These are phyloP conservation scores for Neurospora sp. DNA, from an alignment of 495 filamentous ascomycete genomes.

Conservation along the genomic window DNA sequence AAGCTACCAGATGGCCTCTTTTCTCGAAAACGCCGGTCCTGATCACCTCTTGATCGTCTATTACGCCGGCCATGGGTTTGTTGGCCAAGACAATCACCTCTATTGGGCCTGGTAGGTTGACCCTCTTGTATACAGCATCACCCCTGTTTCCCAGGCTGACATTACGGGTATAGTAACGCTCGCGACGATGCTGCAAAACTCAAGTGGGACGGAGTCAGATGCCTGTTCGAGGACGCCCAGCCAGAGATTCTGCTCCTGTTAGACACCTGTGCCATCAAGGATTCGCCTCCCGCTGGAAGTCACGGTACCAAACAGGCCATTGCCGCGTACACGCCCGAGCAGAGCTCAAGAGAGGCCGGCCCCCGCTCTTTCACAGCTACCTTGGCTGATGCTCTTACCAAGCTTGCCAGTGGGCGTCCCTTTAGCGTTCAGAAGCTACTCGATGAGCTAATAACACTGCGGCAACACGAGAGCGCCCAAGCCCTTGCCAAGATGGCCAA, in stretches of 20 bases:
- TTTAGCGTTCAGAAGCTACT: constrained; percentile 41
- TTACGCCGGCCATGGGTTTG: constrained; percentile 44
- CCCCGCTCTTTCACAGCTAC: constrained; percentile 41
- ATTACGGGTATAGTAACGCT: constrained; percentile 23
- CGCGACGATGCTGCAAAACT: constrained; percentile 33
- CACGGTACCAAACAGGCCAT: constrained; percentile 47
- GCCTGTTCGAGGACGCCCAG: constrained; percentile 39
- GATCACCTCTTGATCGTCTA: constrained; percentile 48
- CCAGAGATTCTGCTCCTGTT: constrained; percentile 41
- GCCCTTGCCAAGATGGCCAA: constrained; percentile 29
- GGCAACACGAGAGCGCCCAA: constrained; percentile 32
- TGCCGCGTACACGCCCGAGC: constrained; percentile 41
- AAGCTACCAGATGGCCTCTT: constrained; percentile 38
- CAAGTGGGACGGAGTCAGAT: constrained; percentile 40
- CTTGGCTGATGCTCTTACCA: constrained; percentile 37
- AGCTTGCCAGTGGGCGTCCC: constrained; percentile 33
- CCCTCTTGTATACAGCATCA: not conserved
- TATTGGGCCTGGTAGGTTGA: constrained; percentile 46
- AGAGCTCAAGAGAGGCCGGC: constrained; percentile 32
- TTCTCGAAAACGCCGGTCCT: constrained; percentile 39
- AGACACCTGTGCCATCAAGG: constrained; percentile 35
- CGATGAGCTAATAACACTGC: constrained; percentile 36
- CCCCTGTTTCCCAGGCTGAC: constrained; percentile 4
- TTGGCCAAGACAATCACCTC: constrained; percentile 40
- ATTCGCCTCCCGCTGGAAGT: constrained; percentile 31